Base-by-base conservation (phyloP, 2,329 filamentous ascomycete species). In the Elsinoe fawcettii region DNA sequence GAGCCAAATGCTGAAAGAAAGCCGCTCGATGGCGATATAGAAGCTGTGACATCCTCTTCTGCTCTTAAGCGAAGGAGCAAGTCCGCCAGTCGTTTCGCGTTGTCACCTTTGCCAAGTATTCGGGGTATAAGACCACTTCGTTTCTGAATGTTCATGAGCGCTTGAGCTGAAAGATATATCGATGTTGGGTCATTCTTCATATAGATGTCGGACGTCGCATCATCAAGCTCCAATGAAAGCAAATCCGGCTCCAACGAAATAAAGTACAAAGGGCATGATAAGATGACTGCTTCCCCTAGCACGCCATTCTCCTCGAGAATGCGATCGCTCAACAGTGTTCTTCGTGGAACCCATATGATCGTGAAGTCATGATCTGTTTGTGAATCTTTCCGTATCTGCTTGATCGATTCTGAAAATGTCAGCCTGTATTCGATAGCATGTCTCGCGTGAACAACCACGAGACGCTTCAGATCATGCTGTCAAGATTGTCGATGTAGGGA, bases 311-410 rank as follows among this genome's bases (percentile, higher is more conserved):
- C 90, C 72, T 99, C 93, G 37, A 99, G 79, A 51, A 97, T 81
- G 68, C 90, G 86, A 70, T 97, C 90, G 64, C 90, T 93, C 56
- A 97, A 86, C 56, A 95, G 77, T 3, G 93, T 97, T 60, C 93
- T 87, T 58, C 93, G 84, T 5, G 95, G 92, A 41, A 95, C 88
- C 88, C 93, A 97, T 69, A 96, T 92, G 65, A 99, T 87, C 61
- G 91, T 92, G 69, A 97, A 96, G 66, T 99, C 92, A 80, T 99
- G 93, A 63, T 90, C 88, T 47, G 86, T 88, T 66, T 90, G 87
- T 69, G 87, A 91, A 71, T 93, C 90, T 67, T 86, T 87, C 66
- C 92, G 89, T 59, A 97, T 78, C 60, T 88, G 85, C 71, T 91
- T 92, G 65, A 97, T 90, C 76, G 97, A 90, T 64, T 88, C 92